Base-by-base conservation (phyloP, 1,284 basidiomycete genomes). In the Anthracocystis walkeri region DNA sequence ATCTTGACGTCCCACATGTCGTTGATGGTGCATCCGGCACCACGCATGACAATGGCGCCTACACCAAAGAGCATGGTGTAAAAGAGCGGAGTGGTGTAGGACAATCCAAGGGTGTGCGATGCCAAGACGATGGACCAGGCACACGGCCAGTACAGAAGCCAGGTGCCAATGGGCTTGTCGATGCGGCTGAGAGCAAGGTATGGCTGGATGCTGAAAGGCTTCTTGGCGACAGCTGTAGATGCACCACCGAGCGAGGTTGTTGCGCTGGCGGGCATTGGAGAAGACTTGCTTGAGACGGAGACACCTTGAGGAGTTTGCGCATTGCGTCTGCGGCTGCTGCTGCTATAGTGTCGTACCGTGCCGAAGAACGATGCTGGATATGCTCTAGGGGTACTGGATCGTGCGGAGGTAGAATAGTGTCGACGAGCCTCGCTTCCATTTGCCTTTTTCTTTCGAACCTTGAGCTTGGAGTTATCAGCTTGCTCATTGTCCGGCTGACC, bases 11-110 rank as follows among this genome's bases (percentile, higher is more conserved):
- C 97, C 95, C 97, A 99, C 91, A 99, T 92, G 84, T 99, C 97
- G 84, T 99, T 99, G 82, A 99, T 97, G 0, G 94, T 98, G 85
- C 97, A 99, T 6, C 97, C 97, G 7, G 97, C 97, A 7, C 97
- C 95, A 20, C 97, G 91, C 97, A 99, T 99, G 60, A 99, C 89
- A 46, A 97, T 82, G 0, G 97, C 94, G 0, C 97, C 97, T 4
- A 92, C 86, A 1, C 93, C 95, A 82, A 99, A 99, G 0, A 99
- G 88, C 27, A 89, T 87, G 41, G 93, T 65, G 55, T 83, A 79
- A 31, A 75, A 77, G 45, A 82, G 58, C 41, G 77, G 78, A 0
- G 70, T 67, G 3, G 78, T 69, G n/a, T 66, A 60, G 2, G 73
- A 65, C 12, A 78, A 57, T 4, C 68, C 72, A 12, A 79, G 65